Percentiles rank a stretch among this genome's conserved stretches.
Conservation (phyloP, 2,329 filamentous ascomycete genomes). For the Talaromyces sp. region DNA sequence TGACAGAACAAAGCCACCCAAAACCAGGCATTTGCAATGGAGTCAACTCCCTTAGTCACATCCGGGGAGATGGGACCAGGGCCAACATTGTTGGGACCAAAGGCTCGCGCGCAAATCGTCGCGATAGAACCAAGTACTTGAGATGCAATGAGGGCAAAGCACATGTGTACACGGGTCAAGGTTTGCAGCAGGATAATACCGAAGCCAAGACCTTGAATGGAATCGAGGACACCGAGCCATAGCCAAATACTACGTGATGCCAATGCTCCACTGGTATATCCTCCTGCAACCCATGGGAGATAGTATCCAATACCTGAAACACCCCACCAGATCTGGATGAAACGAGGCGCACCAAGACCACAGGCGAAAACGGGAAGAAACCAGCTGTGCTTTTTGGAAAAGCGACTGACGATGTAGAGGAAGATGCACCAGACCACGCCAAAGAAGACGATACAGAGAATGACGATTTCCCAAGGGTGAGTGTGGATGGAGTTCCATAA, state of each 20-base stretch:
- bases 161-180: slow-evolving; percentile 65
- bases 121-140: slow-evolving; percentile 65
- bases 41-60: slow-evolving; percentile 52
- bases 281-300: slow-evolving; percentile 62
- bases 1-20: slow-evolving; percentile 65
- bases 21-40: slow-evolving; percentile 58
- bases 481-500: slow-evolving; percentile 62
- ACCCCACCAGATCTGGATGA: slow-evolving; percentile 70
- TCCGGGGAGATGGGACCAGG: slow-evolving; percentile 66
- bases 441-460: slow-evolving; percentile 54
- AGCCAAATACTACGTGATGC: slow-evolving; percentile 64
- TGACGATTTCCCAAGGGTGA: slow-evolving; percentile 57
- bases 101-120: slow-evolving; percentile 64
- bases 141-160: slow-evolving; percentile 61
- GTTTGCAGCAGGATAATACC: slow-evolving; percentile 70
- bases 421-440: slow-evolving; percentile 59
- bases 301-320: slow-evolving; percentile 63
- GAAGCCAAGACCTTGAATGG: slow-evolving; percentile 67
- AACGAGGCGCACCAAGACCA: slow-evolving; percentile 65
- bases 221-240: slow-evolving; percentile 68
- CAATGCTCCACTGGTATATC: slow-evolving; percentile 56
- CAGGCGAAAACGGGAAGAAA: slow-evolving; percentile 69
- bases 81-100: slow-evolving; percentile 62
- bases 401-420: slow-evolving; percentile 53
- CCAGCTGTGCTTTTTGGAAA: slow-evolving; percentile 65